Conservation (phyloP, 1,284 basidiomycete species). For the Tetrapyrgos nigripes region DNA sequence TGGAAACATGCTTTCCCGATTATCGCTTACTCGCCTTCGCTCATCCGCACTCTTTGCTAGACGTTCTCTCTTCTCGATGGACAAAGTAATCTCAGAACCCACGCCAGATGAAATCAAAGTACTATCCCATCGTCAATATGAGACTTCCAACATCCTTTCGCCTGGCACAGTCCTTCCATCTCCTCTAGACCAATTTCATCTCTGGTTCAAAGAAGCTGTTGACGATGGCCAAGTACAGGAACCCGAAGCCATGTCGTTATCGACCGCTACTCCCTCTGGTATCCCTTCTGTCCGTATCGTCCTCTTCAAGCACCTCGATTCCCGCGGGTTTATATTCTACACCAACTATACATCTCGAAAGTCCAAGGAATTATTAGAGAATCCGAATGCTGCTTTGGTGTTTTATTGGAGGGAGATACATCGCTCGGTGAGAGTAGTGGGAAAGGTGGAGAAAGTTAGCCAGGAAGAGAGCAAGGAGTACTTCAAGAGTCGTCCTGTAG, state of each 20-base stretch:
- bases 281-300: slow-evolving; percentile 91
- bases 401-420: slow-evolving; percentile 94
- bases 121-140: slow-evolving; percentile 79
- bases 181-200: slow-evolving; percentile 84
- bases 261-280: slow-evolving; percentile 75
- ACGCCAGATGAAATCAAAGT: slow-evolving; percentile 64
- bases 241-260: slow-evolving; percentile 89
- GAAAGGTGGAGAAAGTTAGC: slow-evolving; percentile 80
- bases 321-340: slow-evolving; percentile 91
- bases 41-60: not conserved
- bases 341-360: slow-evolving; percentile 97
- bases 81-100: slow-evolving; percentile 42
- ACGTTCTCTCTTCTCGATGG: slow-evolving; percentile 29
- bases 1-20: not conserved
- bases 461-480: slow-evolving; percentile 83
- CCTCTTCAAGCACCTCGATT: slow-evolving; percentile 90
- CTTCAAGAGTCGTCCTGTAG: slow-evolving; percentile 84
- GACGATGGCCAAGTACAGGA: slow-evolving; percentile 66
- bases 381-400: slow-evolving; percentile 82
- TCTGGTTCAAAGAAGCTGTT: slow-evolving; percentile 81
- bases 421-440: slow-evolving; percentile 86
- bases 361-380: slow-evolving; percentile 78
- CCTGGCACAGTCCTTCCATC: slow-evolving; percentile 62
- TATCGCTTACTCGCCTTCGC: not conserved
- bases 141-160: slow-evolving; percentile 65